phyloP scores from a whole-genome alignment of 805 yeast species.

The Starmerella apis region DNA sequence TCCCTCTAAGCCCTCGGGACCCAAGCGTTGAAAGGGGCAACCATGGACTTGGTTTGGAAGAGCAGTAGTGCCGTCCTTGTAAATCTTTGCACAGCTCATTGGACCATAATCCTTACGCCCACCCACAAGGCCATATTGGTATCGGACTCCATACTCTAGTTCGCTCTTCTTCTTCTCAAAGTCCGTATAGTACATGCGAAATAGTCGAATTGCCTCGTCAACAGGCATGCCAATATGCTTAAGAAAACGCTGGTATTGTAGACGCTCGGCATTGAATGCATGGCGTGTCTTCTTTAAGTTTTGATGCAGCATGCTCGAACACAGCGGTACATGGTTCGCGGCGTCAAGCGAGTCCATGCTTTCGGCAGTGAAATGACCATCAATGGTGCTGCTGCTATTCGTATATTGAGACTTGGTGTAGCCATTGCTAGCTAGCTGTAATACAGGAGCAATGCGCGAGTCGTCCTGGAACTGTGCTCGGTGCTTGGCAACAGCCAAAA shows the following conservation, averaged over 20 bases:
- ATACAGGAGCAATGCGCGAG: conserved; percentile 73
- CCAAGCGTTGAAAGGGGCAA: conserved; percentile 78
- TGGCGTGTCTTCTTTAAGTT: conserved; percentile 56
- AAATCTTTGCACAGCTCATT: conserved; percentile 69
- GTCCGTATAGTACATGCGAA: conserved; percentile 42
- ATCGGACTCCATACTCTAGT: conserved; percentile 78
- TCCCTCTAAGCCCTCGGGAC: conserved; percentile 48
- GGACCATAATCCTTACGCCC: conserved; percentile 76
- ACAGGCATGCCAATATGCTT: conserved; percentile 81
- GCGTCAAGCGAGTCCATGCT: conserved; percentile 47
- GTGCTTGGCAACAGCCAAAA: conserved; percentile 61
- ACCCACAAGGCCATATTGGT: conserved; percentile 87
- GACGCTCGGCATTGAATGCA: conserved; percentile 72
- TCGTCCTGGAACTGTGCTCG: conserved; percentile 84
- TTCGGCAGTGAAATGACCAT: conserved; percentile 44
- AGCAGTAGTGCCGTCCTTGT: conserved; percentile 47
- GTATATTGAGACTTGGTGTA: conserved; percentile 34
- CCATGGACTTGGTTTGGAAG: conserved; percentile 56
- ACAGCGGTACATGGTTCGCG: conserved; percentile 65
- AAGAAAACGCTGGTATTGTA: conserved; percentile 71
- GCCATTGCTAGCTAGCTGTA: conserved; percentile 59
- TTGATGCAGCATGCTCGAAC: conserved; percentile 57
- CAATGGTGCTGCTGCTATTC: conserved; percentile 28
- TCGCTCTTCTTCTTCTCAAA: conserved; percentile 34
- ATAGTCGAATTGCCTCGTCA: conserved; percentile 80